Percentiles rank a stretch among this genome's conserved stretches.
These are phyloP conservation scores for Sarocladium oryzae DNA, from an alignment of 2,329 filamentous ascomycete species.

Conservation along the genomic window DNA sequence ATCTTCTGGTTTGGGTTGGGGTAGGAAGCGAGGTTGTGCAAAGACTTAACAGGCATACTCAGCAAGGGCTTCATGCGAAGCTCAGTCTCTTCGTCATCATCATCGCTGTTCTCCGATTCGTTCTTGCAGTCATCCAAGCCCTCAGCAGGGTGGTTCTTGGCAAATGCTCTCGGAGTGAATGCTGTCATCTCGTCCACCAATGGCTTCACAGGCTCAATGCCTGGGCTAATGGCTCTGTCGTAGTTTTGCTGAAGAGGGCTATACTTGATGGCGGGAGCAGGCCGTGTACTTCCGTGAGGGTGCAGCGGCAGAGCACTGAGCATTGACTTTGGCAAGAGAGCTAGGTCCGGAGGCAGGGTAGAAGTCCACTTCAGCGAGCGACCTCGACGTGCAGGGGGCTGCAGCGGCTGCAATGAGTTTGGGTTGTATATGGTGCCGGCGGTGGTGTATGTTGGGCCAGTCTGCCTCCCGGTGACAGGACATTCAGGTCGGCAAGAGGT, in stretches of 20 bases:
- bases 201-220: constrained; percentile 12
- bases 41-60: constrained; percentile 38
- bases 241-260: constrained; percentile 48
- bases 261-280: constrained; percentile 30
- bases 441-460: constrained; percentile 44
- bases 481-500: constrained; percentile 16
- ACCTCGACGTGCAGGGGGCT: constrained; percentile 45
- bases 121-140: constrained; percentile 15
- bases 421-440: constrained; percentile 52
- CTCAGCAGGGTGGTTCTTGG: constrained; percentile 18
- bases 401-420: constrained; percentile 35
- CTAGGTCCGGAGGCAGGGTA: constrained; percentile 23
- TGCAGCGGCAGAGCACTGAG: constrained; percentile 29
- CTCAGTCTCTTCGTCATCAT: constrained; percentile 22
- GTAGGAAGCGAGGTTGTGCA: constrained; percentile 50
- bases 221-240: constrained; percentile 42
- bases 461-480: constrained; percentile 22
- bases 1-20: constrained; percentile 47
- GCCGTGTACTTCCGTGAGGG: constrained; percentile 17
- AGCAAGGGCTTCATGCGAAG: constrained; percentile 25
- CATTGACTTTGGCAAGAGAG: constrained; percentile 29
- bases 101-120: constrained; percentile 18
- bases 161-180: constrained; percentile 20
- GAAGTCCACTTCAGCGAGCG: constrained; percentile 37
- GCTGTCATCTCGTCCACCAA: constrained; percentile 3